Conservation (phyloP, 2,329 filamentous ascomycete species). For the Fusarium lyarnte region DNA sequence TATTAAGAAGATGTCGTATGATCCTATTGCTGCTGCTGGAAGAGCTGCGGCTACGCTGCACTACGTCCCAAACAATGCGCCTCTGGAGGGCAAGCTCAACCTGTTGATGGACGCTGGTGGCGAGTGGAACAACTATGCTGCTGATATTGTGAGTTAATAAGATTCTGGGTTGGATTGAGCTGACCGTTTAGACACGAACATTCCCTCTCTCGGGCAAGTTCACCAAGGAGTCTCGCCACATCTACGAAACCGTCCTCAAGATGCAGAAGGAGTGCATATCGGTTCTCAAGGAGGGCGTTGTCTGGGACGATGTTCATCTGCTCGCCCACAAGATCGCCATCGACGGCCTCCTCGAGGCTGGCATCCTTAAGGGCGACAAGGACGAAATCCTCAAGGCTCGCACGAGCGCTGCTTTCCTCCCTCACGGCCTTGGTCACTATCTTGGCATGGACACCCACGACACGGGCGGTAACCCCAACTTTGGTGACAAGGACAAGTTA, state of each 20-base stretch:
- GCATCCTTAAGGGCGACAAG: conserved; percentile 74
- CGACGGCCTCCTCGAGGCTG: conserved; percentile 77
- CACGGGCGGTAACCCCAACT: conserved; percentile 80
- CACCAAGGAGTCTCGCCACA: conserved; percentile 73
- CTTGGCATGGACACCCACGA: conserved; percentile 95
- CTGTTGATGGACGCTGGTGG: conserved; percentile 86
- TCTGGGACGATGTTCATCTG: conserved; percentile 84
- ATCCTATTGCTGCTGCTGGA: conserved; percentile 84
- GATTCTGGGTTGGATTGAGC: background rate
- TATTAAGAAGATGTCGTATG: conserved; percentile 85
- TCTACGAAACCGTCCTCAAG: conserved; percentile 84
- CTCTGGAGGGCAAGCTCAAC: conserved; percentile 76
- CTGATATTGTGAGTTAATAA: conserved; percentile 64
- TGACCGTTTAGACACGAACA: conserved; percentile 72
- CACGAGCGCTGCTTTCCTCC: conserved; percentile 90
- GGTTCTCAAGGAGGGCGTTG: conserved; percentile 75
- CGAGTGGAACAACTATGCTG: conserved; percentile 78
- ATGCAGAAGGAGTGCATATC: conserved; percentile 87
- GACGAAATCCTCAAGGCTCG: conserved; percentile 80
- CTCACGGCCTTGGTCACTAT: conserved; percentile 91
- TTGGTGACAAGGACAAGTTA: conserved; percentile 80
- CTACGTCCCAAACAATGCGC: conserved; percentile 82
- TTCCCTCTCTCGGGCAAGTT: conserved; percentile 83
- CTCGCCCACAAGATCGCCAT: conserved; percentile 85
- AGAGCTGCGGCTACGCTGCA: conserved; percentile 85